These are phyloP conservation scores for Lactifluus volemus DNA, from an alignment of 768 basidiomycete species.

Conservation along the genomic window DNA sequence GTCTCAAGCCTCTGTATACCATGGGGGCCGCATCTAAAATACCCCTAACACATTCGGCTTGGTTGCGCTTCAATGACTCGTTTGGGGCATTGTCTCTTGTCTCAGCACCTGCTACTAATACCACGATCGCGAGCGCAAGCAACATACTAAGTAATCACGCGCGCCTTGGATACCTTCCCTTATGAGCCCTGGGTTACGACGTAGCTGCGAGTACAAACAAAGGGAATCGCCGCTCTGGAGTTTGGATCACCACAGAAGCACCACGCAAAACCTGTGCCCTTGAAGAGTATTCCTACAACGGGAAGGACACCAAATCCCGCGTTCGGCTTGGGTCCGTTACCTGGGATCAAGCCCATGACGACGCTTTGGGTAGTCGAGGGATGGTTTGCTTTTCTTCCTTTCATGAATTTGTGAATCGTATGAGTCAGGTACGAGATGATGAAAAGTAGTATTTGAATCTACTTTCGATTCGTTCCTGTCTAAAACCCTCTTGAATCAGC, in stretches of 20 bases:
- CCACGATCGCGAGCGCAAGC: not conserved
- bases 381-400: not conserved
- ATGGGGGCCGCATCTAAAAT: not conserved
- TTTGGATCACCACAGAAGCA: conserved; percentile 21
- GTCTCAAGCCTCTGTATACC: not conserved
- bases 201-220: not conserved
- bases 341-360: conserved; percentile 23
- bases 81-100: not conserved
- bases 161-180: too few relatives aligned
- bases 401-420: not conserved
- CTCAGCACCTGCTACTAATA: not conserved
- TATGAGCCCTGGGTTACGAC: too few relatives aligned
- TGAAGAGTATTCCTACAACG: conserved; percentile 24
- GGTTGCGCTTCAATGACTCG: conserved; percentile 12
- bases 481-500: not conserved
- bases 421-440: not conserved
- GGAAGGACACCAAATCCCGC: conserved; percentile 1
- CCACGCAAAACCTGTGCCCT: conserved; percentile 29
- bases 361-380: not conserved
- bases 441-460: not conserved
- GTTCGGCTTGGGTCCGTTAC: conserved; percentile 59
- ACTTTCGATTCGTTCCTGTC: not conserved
- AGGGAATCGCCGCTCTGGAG: conserved; percentile 8
- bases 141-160: too few relatives aligned
- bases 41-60: conserved; percentile 1